Conservation (phyloP, 495 filamentous ascomycete species). For the Aspergillus olivimuriae region DNA sequence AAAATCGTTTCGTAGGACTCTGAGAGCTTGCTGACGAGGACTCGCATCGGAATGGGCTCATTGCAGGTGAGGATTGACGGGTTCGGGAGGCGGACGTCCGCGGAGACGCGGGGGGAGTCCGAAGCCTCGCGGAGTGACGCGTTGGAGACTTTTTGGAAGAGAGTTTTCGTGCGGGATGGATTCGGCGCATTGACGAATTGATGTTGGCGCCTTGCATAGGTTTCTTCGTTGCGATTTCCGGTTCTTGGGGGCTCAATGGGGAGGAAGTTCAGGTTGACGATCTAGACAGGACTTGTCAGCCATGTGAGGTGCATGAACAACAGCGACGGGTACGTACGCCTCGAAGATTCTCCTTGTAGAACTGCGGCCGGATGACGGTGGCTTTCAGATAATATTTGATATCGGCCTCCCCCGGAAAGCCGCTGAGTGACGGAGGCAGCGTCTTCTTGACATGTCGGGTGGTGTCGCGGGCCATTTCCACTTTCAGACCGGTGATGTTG, state of each 20-base stretch:
- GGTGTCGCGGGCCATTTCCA: slow-evolving; percentile 52
- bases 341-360: slow-evolving; percentile 83
- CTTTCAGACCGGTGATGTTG: slow-evolving; percentile 46
- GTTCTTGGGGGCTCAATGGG: slow-evolving; percentile 86
- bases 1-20: slow-evolving; percentile 57
- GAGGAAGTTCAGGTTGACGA: slow-evolving; percentile 68
- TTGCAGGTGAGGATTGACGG: slow-evolving; percentile 88
- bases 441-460: slow-evolving; percentile 73
- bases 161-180: slow-evolving; percentile 41
- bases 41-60: slow-evolving; percentile 69
- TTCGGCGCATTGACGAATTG: slow-evolving; percentile 52
- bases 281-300: slow-evolving; percentile 27
- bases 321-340: slow-evolving; percentile 32
- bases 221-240: slow-evolving; percentile 61
- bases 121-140: slow-evolving; percentile 16
- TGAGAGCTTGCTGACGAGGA: slow-evolving; percentile 70
- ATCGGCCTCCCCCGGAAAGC: slow-evolving; percentile 75
- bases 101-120: slow-evolving; percentile 46
- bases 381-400: slow-evolving; percentile 92
- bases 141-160: slow-evolving; percentile 45
- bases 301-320: background rate
- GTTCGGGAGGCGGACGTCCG: slow-evolving; percentile 81
- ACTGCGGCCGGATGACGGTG: slow-evolving; percentile 72
- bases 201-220: slow-evolving; percentile 75
- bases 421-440: slow-evolving; percentile 78